Evolutionary conservation across 208 protist genomes (phyloP).

Genomic region (Leishmania major): DNA sequence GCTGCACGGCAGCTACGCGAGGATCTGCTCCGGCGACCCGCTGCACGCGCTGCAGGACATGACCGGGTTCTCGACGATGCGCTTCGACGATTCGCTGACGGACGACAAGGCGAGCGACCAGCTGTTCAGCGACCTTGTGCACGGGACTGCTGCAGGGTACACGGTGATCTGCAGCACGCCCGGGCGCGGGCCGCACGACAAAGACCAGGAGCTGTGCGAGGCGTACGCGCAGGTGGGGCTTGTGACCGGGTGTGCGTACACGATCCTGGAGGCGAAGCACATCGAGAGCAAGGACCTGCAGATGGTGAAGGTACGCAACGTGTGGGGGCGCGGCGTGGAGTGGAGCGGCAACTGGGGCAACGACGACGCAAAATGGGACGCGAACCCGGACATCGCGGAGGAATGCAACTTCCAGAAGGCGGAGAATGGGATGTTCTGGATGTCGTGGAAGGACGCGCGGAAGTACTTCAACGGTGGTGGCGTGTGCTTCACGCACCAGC

Average conservation of each 20-base stretch:
- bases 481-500: conserved; percentile 70
- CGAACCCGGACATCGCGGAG: conserved; percentile 72
- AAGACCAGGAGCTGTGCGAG: conserved; percentile 31
- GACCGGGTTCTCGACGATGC: conserved; percentile 64
- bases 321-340: conserved; percentile 57
- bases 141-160: conserved; percentile 44
- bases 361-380: conserved; percentile 72
- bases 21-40: conserved; percentile 78
- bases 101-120: conserved; percentile 29
- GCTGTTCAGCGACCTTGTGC: conserved; percentile 58
- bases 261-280: conserved; percentile 61
- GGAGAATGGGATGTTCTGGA: conserved; percentile 82
- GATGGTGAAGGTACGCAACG: conserved; percentile 78
- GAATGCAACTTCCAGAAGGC: conserved; percentile 63
- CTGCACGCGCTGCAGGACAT: conserved; percentile 86
- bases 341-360: conserved; percentile 84
- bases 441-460: conserved; percentile 69
- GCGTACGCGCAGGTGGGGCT: conserved; percentile 66
- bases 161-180: conserved; percentile 81
- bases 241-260: conserved; percentile 67
- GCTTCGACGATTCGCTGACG: conserved; percentile 63
- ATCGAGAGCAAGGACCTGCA: conserved; percentile 53
- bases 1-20: conserved; percentile 81
- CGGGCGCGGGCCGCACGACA: conserved; percentile 37
- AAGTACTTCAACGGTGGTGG: conserved; percentile 89